Evolutionary conservation across 2,329 filamentous ascomycete genomes (phyloP).

Genomic region (Phaeosphaeria sp.): DNA sequence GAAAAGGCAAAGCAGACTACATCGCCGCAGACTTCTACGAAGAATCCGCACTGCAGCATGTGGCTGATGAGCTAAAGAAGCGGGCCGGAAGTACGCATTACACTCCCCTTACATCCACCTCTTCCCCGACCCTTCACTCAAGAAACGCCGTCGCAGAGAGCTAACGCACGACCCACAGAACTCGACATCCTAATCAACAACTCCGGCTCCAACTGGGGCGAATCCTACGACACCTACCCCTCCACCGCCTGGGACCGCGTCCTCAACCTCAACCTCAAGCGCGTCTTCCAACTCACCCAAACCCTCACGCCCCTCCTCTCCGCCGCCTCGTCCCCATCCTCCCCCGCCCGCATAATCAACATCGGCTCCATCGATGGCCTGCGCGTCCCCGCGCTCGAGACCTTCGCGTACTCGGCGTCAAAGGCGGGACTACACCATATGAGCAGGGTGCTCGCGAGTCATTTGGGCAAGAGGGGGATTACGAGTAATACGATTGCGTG

Average conservation of each 20-base stretch:
- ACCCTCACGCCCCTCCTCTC: constrained; percentile 69
- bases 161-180: constrained; percentile 31
- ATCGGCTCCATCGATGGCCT: constrained; percentile 71
- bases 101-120: neutral
- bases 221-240: constrained; percentile 65
- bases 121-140: neutral
- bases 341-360: constrained; percentile 67
- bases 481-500: constrained; percentile 75
- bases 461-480: constrained; percentile 66
- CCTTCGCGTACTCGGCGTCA: constrained; percentile 65
- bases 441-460: constrained; percentile 68
- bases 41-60: constrained; percentile 64
- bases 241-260: constrained; percentile 61
- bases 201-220: constrained; percentile 70
- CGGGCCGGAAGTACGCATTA: constrained; percentile 54
- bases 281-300: constrained; percentile 69
- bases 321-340: constrained; percentile 51
- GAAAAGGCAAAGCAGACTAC: constrained; percentile 64
- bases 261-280: constrained; percentile 67
- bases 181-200: constrained; percentile 73
- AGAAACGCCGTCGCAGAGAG: neutral
- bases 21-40: constrained; percentile 69
- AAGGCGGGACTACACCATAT: constrained; percentile 72
- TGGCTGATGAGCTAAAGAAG: constrained; percentile 64
- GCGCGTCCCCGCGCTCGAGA: constrained; percentile 65